Evolutionary conservation across 2,329 filamentous ascomycete genomes (phyloP).

Genomic region (Pseudocercospora cruenta): DNA sequence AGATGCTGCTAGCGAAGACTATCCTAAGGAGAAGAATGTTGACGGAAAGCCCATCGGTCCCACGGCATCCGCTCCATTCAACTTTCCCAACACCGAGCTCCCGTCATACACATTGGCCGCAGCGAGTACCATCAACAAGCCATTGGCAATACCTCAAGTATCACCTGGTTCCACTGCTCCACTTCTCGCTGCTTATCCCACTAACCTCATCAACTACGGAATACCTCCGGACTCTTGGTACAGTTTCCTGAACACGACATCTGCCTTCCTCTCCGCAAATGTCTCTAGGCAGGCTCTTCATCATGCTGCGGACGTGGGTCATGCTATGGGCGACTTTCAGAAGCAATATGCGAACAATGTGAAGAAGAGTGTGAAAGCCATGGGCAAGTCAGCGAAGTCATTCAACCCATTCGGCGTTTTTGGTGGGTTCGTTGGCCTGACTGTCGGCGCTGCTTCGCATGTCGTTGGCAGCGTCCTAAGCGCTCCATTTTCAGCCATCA

Average conservation of each 20-base stretch:
- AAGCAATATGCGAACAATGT: slow-evolving; percentile 22
- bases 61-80: slow-evolving; percentile 21
- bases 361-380: slow-evolving; percentile 18
- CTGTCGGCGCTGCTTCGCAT: slow-evolving; percentile 23
- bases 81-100: slow-evolving; percentile 21
- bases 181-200: slow-evolving; percentile 23
- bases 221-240: slow-evolving; percentile 25
- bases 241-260: slow-evolving; percentile 26
- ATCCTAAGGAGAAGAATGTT: not conserved
- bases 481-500: slow-evolving; percentile 12
- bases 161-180: slow-evolving; percentile 18
- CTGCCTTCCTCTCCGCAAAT: slow-evolving; percentile 26
- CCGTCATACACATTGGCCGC: slow-evolving; percentile 21
- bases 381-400: slow-evolving; percentile 22
- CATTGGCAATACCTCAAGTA: slow-evolving; percentile 26
- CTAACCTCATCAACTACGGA: slow-evolving; percentile 22
- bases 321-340: slow-evolving; percentile 19
- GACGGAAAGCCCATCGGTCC: slow-evolving; percentile 10
- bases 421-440: slow-evolving; percentile 23
- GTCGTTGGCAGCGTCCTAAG: slow-evolving; percentile 21
- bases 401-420: slow-evolving; percentile 26
- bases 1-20: not conserved
- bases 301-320: slow-evolving; percentile 25
- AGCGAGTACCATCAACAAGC: slow-evolving; percentile 9
- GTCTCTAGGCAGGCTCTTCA: slow-evolving; percentile 28